Base-by-base conservation (phyloP, 2,329 filamentous ascomycete genomes). In the Aspergillus aculeatinus region DNA sequence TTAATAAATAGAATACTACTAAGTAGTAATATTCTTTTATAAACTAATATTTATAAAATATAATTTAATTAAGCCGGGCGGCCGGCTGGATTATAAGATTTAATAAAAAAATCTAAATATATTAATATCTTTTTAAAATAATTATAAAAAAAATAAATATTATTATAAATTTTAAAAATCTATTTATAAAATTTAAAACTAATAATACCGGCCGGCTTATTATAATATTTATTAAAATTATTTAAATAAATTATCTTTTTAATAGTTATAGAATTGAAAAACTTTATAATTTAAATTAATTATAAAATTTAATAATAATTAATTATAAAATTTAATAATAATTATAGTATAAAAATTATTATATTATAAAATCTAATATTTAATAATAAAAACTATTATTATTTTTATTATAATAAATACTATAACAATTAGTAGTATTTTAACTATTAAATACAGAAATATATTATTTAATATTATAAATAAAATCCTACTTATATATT, bases 161-260 rank as follows among this genome's bases (percentile, higher is more conserved):
- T 21, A 21, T 21, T 21, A 21, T 1, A 1, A 25, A 25, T 21
- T 21, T 21, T 21, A 21, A 21, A 2, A 21, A 21, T 21, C 19
- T 21, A 21, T 21, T 21, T 2, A 2, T 21, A 21, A 21, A 2
- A 21, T 2, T 21, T 21, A 21, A 21, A 2, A 21, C 21, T 2
- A 2, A 21, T 21, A 21, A 21, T 21, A 2, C 2, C 2, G 2
- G 2, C 2, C 2, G 2, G 2, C 21, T 21, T 21, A 21, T 2
- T 21, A 21, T 21, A 21, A 21, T 21, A 21, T 21, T 21, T 21
- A 2, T 2, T 21, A 21, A 21, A 21, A 21, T 21, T 21, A 21
- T 21, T 21, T 21, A 21, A 21, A 21, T 21, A 0, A 21, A 2
- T 2, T 21, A 2, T 2, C 21, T 21, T 21, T 2, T 21, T 21